Base-by-base conservation (phyloP, 352 stramenopile species). In the Phytophthora pistaciae region DNA sequence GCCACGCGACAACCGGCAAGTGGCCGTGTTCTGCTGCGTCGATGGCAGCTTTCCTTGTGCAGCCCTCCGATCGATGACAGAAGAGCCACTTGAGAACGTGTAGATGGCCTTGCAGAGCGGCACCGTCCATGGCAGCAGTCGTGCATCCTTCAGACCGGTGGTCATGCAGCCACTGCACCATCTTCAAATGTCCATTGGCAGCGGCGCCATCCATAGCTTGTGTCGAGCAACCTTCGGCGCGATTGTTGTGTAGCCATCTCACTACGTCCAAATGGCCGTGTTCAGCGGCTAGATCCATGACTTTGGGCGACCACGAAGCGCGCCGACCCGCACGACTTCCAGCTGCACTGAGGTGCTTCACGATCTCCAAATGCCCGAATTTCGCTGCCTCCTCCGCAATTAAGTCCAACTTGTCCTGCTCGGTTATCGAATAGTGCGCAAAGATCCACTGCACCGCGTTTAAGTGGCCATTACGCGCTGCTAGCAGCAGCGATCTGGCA, bases 91-190 rank as follows among this genome's bases (percentile, higher is more conserved):
- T 42, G 36, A 42, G 36, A 42, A 42, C 36, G 36, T 42, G 36
- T 14, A 42, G 58, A 38, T 60, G 25, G 23, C 49, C 11, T 59
- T 70, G 48, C 27, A 57, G 29, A 60, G 53, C 53, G 16, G 62
- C 62, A 1, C 52, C 50, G 36, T 70, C 54, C 38, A 25, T 59
- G 16, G 44, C 48, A n/a, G 52, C 58, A 2, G 40, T 70, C 25
- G 29, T 9, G 61, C 61, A 36, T 27, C 20, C 33, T 14, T 55
- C 8, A 33, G 13, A 18, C 44, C 33, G 48, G 6, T 56, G 38
- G 10, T 55, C n/a, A 31, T 55, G 48, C 18, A 55, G 48, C 48
- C 48, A 59, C 13, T 46, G 27, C 8, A 59, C 27, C 14, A 59
- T 29, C 20, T 48, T 10, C 29, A 59, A 29, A 21, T 62, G 23